phyloP scores from a whole-genome alignment of 116 monocot species.

The Phalaenopsis hybrid region DNA sequence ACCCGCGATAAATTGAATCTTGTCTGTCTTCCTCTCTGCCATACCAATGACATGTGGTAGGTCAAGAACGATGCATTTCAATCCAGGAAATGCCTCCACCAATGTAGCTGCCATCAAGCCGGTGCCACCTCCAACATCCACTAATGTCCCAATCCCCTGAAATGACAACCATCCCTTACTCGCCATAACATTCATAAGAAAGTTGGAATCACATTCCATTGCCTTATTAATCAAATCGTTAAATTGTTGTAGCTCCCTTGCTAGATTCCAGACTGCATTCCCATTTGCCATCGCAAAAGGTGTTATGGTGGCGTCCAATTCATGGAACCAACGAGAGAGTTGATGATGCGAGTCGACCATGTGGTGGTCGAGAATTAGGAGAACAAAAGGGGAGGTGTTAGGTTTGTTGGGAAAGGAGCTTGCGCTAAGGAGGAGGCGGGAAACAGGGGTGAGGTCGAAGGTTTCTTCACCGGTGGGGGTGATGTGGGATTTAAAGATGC shows the following conservation, averaged over 20 bases:
- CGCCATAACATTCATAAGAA: neutral
- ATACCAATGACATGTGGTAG: neutral
- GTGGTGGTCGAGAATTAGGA: no score
- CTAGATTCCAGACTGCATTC: no score
- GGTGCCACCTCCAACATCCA: constrained; percentile 7
- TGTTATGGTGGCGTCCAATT: no score
- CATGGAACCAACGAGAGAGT: no score
- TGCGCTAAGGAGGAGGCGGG: no score
- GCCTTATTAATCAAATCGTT: neutral
- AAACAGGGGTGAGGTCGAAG: no score
- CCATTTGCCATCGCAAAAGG: no score
- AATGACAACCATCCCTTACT: neutral
- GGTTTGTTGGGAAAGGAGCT: no score
- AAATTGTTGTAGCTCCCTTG: neutral
- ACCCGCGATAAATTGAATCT: neutral
- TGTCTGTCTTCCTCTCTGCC: neutral
- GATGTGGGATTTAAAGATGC: no score
- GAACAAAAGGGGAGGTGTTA: no score
- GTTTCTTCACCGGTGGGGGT: no score
- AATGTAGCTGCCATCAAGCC: neutral
- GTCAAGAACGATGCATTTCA: neutral
- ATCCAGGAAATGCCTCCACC: neutral
- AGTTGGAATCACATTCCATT: neutral
- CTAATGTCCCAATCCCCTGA: neutral
- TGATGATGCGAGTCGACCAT: no score